Percentiles rank a stretch among this genome's conserved stretches.
phyloP scores from a whole-genome alignment of 257 asterid species.

The Solanum ossicruentum region DNA sequence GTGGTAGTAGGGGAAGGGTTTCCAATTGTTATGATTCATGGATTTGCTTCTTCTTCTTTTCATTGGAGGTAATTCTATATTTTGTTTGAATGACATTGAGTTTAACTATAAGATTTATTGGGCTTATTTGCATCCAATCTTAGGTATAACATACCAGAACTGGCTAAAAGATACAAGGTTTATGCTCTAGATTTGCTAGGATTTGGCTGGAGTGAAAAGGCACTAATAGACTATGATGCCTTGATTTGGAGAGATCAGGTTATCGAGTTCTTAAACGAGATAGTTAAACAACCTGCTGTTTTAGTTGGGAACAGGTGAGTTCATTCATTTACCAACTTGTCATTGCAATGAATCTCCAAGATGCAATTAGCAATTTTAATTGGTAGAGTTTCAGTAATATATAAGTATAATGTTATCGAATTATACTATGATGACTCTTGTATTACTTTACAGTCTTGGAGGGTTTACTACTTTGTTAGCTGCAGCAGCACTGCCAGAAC shows the following conservation, averaged over 20 bases:
- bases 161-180: constrained; percentile 74
- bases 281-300: constrained; percentile 73
- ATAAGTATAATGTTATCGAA: neutral
- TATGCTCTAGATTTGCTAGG: constrained; percentile 89
- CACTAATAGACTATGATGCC: constrained; percentile 77
- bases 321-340: neutral
- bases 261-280: constrained; percentile 64
- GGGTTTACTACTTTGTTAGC: constrained; percentile 87
- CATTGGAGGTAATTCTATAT: constrained; percentile 68
- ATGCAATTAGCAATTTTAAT: neutral
- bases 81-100: neutral
- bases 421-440: neutral
- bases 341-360: neutral
- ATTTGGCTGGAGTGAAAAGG: constrained; percentile 97
- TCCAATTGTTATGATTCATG: constrained; percentile 83
- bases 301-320: constrained; percentile 82
- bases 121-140: neutral
- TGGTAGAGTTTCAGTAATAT: neutral
- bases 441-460: constrained; percentile 57
- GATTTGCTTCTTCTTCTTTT: constrained; percentile 92
- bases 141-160: constrained; percentile 82
- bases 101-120: neutral
- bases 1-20: constrained; percentile 82
- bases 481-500: constrained; percentile 54
- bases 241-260: constrained; percentile 89